Percentiles rank a stretch among this genome's conserved stretches.
Conservation (phyloP, 441 rosid species). For the Capsella rubella region DNA sequence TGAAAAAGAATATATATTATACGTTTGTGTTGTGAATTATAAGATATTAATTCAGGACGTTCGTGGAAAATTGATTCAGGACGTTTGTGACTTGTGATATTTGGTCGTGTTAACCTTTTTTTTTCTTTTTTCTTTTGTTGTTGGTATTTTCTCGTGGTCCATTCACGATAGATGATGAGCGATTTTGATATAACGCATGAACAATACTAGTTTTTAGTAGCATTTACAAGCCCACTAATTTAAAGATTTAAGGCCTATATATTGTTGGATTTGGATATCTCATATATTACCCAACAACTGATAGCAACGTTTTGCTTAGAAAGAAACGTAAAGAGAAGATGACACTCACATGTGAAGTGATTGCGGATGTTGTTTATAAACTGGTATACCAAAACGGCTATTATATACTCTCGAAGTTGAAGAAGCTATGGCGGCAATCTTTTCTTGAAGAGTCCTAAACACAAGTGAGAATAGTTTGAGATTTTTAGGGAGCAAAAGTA, state of each 20-base stretch:
- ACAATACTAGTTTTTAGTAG: neutral
- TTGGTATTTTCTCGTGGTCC: neutral
- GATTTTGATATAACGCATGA: neutral
- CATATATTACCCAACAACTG: neutral
- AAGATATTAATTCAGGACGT: neutral
- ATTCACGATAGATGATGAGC: neutral
- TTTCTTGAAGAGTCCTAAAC: neutral
- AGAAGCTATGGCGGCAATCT: no score
- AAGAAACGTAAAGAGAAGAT: no score
- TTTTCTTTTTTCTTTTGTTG: neutral
- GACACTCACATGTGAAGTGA: neutral
- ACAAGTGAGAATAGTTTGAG: neutral
- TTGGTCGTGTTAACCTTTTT: neutral
- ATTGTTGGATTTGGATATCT: neutral
- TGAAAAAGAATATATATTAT: neutral
- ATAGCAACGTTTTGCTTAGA: neutral
- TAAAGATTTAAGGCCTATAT: neutral
- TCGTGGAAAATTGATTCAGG: neutral
- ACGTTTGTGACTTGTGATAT: neutral
- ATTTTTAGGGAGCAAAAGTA: neutral
- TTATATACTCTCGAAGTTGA: no score
- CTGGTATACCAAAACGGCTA: no score
- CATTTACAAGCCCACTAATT: neutral
- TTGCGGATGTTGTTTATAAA: no score
- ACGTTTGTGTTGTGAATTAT: neutral